phyloP scores from a whole-genome alignment of 257 asterid species.

The Plantago elongata region DNA sequence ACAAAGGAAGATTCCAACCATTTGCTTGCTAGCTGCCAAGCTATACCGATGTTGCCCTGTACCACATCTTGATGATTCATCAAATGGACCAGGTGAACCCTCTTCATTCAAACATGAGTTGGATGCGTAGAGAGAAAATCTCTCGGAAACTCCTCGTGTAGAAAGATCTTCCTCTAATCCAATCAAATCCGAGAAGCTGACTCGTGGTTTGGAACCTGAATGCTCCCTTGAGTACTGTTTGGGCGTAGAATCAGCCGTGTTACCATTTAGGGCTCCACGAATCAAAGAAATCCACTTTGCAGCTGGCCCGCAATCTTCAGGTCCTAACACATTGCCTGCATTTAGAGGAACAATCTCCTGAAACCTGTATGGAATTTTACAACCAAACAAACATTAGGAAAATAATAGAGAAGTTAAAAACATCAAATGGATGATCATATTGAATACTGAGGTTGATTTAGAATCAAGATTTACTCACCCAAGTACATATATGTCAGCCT shows the following conservation, averaged over 20 bases:
- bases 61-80: neutral
- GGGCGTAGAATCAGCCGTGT: neutral
- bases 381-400: neutral
- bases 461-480: constrained; percentile 40
- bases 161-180: constrained; percentile 27
- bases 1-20: constrained; percentile 51
- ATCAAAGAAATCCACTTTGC: constrained; percentile 67
- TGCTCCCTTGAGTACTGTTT: constrained; percentile 23
- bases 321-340: constrained; percentile 76
- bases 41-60: constrained; percentile 21
- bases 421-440: neutral
- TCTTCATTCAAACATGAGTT: constrained; percentile 23
- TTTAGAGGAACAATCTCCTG: constrained; percentile 89
- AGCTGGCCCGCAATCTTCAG: constrained; percentile 66
- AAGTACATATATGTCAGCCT: constrained; percentile 74
- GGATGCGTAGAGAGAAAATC: constrained; percentile 16
- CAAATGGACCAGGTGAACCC: constrained; percentile 12
- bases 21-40: constrained; percentile 52
- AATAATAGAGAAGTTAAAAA: neutral
- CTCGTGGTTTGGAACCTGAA: constrained; percentile 27
- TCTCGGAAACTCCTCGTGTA: constrained; percentile 14
- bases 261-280: constrained; percentile 42
- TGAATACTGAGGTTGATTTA: neutral
- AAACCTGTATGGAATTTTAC: constrained; percentile 39
- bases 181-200: constrained; percentile 49